These are phyloP conservation scores for Plasmodiophora brassicae DNA, from an alignment of 208 protist genomes.

Conservation along the genomic window DNA sequence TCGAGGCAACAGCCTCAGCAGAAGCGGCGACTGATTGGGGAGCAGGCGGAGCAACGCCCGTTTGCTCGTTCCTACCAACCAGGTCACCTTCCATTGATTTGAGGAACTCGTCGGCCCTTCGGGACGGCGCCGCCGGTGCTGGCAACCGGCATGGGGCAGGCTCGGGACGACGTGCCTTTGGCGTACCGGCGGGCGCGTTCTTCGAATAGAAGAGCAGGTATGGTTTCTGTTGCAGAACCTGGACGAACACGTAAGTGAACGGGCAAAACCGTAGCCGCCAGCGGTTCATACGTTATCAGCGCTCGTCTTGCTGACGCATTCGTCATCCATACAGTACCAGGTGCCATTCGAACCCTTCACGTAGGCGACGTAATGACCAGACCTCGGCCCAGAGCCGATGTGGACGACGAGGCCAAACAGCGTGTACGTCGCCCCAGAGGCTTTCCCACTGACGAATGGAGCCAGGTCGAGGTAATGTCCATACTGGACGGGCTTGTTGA, in stretches of 20 bases:
- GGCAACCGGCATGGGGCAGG: neutral
- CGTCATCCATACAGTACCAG: conserved; percentile 67
- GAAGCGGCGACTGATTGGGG: too few relatives aligned
- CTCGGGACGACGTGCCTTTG: neutral
- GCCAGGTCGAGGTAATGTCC: conserved; percentile 50
- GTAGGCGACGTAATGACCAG: conserved; percentile 73
- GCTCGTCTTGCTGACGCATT: conserved; percentile 11
- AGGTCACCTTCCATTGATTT: neutral
- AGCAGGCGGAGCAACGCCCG: neutral
- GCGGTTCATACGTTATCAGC: neutral
- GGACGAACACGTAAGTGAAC: conserved; percentile 38
- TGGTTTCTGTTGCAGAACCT: conserved; percentile 58
- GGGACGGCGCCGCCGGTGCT: neutral
- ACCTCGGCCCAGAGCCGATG: conserved; percentile 53
- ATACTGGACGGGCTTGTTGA: conserved; percentile 45
- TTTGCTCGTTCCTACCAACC: neutral
- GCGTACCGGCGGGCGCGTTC: neutral
- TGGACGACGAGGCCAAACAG: conserved; percentile 72
- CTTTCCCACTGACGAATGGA: conserved; percentile 38
- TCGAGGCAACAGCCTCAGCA: too few relatives aligned
- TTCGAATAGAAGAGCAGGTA: conserved; percentile 69
- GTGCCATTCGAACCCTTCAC: conserved; percentile 55
- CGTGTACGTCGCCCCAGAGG: conserved; percentile 51
- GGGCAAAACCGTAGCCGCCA: conserved; percentile 29
- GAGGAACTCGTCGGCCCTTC: neutral